A percentile compares a stretch with the other conserved stretches of the same genome.
These are phyloP conservation scores for Mycena polygramma DNA, from an alignment of 768 basidiomycete species.

Conservation along the genomic window DNA sequence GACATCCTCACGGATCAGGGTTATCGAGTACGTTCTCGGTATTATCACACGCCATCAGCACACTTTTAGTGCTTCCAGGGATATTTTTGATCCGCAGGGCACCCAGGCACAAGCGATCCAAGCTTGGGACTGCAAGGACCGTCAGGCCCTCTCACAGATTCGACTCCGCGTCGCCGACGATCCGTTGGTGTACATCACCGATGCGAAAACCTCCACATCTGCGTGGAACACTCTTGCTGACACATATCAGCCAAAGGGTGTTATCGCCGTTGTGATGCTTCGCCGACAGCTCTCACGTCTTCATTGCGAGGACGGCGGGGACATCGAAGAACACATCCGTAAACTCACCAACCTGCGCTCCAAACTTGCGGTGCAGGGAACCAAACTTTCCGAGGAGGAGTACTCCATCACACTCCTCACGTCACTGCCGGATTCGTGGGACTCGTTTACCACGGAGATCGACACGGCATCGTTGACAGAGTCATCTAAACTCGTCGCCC, in stretches of 20 bases:
- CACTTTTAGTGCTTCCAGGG: background rate
- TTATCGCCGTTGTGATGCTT: too few species aligned
- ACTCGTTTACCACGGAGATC: constrained; percentile 43
- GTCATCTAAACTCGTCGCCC: constrained; percentile 39
- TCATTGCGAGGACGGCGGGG: constrained; percentile 6
- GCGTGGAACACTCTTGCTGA: constrained; percentile 50
- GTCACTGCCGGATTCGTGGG: constrained; percentile 31
- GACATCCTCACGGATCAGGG: constrained; percentile 43
- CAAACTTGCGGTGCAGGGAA: constrained; percentile 29
- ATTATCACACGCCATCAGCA: constrained; percentile 3
- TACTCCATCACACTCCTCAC: constrained; percentile 49
- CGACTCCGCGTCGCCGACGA: constrained; percentile 27
- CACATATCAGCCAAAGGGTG: too few species aligned
- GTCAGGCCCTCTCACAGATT: constrained; percentile 47
- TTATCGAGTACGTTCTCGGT: constrained; percentile 31
- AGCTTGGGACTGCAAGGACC: constrained; percentile 40
- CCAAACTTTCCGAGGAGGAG: constrained; percentile 42
- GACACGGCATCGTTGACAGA: constrained; percentile 39
- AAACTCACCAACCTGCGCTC: constrained; percentile 38
- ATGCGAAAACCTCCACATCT: constrained; percentile 22
- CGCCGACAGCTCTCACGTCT: too few species aligned
- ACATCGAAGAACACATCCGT: constrained; percentile 43
- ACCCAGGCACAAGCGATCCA: constrained; percentile 2
- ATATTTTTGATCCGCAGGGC: constrained; percentile 15
- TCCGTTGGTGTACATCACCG: constrained; percentile 21